Percentiles rank a stretch among this genome's conserved stretches.
Conservation (phyloP, 306 rosid genomes). For the Vigna mungo region DNA sequence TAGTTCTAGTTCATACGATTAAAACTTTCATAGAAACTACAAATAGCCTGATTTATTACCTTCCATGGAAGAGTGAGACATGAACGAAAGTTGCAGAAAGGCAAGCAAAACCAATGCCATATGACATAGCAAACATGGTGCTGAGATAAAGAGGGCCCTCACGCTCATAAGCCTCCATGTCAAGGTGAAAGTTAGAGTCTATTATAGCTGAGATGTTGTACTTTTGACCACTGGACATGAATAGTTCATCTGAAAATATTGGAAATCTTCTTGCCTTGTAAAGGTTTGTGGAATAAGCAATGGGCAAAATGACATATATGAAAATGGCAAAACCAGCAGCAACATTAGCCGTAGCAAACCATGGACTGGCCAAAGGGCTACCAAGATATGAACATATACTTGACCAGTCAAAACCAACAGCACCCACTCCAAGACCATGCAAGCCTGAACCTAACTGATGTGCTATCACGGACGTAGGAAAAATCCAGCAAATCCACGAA, state of each 20-base stretch:
- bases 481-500: conserved; percentile 83
- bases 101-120: conserved; percentile 78
- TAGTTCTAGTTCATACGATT: background rate
- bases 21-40: background rate
- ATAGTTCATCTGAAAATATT: conserved; percentile 75
- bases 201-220: conserved; percentile 77
- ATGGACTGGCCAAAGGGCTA: conserved; percentile 90
- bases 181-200: conserved; percentile 71
- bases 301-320: conserved; percentile 64
- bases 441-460: conserved; percentile 84
- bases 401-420: conserved; percentile 83
- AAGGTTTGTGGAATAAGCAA: conserved; percentile 68
- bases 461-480: conserved; percentile 72
- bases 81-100: conserved; percentile 81
- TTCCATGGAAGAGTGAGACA: conserved; percentile 78
- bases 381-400: conserved; percentile 77
- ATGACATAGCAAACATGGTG: conserved; percentile 64
- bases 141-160: conserved; percentile 77
- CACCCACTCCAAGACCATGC: conserved; percentile 79
- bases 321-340: conserved; percentile 73
- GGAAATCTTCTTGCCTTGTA: conserved; percentile 75
- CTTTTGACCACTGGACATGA: conserved; percentile 64
- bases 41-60: conserved; percentile 41
- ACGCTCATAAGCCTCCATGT: conserved; percentile 60
- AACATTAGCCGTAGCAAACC: conserved; percentile 89